phyloP scores from a whole-genome alignment of 768 basidiomycete genomes.

The Xerocomus brunneocitrinus region DNA sequence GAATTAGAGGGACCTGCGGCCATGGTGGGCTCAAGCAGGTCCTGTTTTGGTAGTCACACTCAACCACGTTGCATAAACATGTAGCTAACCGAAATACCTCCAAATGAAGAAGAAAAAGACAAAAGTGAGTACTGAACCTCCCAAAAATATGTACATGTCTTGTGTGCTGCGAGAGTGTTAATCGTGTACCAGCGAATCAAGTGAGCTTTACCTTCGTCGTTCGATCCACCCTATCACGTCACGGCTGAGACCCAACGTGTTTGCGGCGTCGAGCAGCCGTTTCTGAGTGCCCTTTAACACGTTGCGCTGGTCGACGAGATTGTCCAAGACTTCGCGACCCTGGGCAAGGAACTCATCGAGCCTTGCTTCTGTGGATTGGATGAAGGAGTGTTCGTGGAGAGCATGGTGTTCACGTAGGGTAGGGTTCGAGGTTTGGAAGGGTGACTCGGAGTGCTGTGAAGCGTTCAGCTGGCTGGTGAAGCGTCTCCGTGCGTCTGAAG shows the following conservation, averaged over 20 bases:
- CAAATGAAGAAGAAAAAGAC: constrained; percentile 92
- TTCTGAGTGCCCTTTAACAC: constrained; percentile 94
- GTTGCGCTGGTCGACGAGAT: constrained; percentile 87
- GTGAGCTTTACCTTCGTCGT: constrained; percentile 63
- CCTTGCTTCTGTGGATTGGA: constrained; percentile 74
- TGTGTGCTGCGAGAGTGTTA: constrained; percentile 60
- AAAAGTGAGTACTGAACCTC: constrained; percentile 82
- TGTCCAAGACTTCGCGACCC: constrained; percentile 87
- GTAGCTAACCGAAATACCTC: constrained; percentile 69
- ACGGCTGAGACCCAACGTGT: constrained; percentile 89
- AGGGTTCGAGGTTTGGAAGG: constrained; percentile 62
- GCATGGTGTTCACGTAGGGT: constrained; percentile 71
- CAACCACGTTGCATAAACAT: not conserved
- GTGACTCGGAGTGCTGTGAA: constrained; percentile 79
- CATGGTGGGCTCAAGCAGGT: constrained; percentile 3
- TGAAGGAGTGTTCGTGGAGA: constrained; percentile 83
- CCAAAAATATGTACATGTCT: constrained; percentile 91
- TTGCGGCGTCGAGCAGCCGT: constrained; percentile 83
- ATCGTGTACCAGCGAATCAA: not conserved
- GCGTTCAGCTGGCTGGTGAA: constrained; percentile 39
- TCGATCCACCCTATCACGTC: constrained; percentile 98
- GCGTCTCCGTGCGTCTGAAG: constrained; percentile 59
- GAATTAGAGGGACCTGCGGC: constrained; percentile 11
- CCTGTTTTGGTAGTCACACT: constrained; percentile 15
- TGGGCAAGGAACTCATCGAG: constrained; percentile 92